Evolutionary conservation across 2,329 filamentous ascomycete species (phyloP), one percentile per base, ranked within the genome.

Genomic region (Trichoderma endophyticum): DNA sequence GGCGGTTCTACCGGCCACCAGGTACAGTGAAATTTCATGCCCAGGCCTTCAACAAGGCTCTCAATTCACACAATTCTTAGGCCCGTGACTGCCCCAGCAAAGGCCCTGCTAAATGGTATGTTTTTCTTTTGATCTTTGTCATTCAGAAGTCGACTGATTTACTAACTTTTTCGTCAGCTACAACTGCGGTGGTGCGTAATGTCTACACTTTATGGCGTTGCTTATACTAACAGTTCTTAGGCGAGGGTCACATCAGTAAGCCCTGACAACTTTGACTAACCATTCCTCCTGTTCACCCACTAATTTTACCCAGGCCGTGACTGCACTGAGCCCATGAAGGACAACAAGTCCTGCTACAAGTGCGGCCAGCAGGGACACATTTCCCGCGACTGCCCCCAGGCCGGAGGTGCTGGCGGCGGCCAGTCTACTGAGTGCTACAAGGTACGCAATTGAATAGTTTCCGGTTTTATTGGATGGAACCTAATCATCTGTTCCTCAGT

Each of bases 351-450:
- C 78, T 92, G 90, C 86, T 92, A 92, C 85, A 89, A 91, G 79
- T 94, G 92, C 86, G 93, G 93, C 80, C 89, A 93, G 83, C 84
- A 90, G 77, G 95, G 94, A 74, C 95, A 98, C 88, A 93, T 98
- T 82, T 96, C 93, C 78, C 94, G 95, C 78, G 95, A 98, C 80
- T 95, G 92, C 86, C 90, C 84, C 81, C 84, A 86, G 75, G 84
- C 84, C 74, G 84, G 85, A 68, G 83, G 82, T 73, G 2, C 30
- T 54, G 51, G 83, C 77, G 36, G 54, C 43, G 83, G 83, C 77
- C 84, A 84, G 75, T 81, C 84, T 71, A 87, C 92, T 77, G 92
- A 97, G 85, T 97, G 94, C 90, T 98, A 98, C 91, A 98, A 98
- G 87, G 87, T 85, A 78, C 11, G 14, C 12, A 51, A 32, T 12